Evolutionary conservation across 352 stramenopile species (phyloP).

Genomic region (Phytophthora idaei): DNA sequence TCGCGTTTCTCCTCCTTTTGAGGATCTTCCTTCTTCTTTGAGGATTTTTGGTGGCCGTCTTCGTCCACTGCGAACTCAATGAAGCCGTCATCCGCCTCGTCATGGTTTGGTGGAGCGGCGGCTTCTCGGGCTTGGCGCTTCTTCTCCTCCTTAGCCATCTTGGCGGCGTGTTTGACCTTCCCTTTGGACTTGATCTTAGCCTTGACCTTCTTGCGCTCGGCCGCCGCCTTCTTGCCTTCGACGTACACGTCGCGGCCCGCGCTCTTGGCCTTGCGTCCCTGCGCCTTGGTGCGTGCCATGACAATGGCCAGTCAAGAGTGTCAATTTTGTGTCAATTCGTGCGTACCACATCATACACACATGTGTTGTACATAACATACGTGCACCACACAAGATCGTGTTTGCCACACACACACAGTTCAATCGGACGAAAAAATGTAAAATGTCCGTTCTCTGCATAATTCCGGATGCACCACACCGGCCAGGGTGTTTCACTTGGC

Average conservation of each 20-base stretch:
- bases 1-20: conserved; percentile 22
- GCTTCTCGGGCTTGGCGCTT: conserved; percentile 36
- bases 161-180: conserved; percentile 55
- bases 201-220: conserved; percentile 57
- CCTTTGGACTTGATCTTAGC: conserved; percentile 65
- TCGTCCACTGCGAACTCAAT: conserved; percentile 47
- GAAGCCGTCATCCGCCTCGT: conserved; percentile 48
- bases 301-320: conserved; percentile 16
- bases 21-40: conserved; percentile 15
- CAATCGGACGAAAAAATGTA: conserved; percentile 20
- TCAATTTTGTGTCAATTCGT: not conserved
- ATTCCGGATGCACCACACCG: not conserved
- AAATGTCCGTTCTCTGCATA: conserved; percentile 21
- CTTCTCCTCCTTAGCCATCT: conserved; percentile 57
- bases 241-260: conserved; percentile 39
- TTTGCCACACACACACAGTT: conserved; percentile 9
- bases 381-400: not conserved
- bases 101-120: not conserved
- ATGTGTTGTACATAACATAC: too few relatives aligned
- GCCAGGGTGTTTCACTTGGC: conserved; percentile 15
- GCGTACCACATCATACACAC: too few relatives aligned
- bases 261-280: conserved; percentile 39
- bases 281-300: conserved; percentile 60
- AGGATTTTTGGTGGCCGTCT: conserved; percentile 7
- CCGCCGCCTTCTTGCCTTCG: conserved; percentile 33